These are phyloP conservation scores for Chaetomiaceae sp. DNA, from an alignment of 2,329 filamentous ascomycete species.

Conservation along the genomic window DNA sequence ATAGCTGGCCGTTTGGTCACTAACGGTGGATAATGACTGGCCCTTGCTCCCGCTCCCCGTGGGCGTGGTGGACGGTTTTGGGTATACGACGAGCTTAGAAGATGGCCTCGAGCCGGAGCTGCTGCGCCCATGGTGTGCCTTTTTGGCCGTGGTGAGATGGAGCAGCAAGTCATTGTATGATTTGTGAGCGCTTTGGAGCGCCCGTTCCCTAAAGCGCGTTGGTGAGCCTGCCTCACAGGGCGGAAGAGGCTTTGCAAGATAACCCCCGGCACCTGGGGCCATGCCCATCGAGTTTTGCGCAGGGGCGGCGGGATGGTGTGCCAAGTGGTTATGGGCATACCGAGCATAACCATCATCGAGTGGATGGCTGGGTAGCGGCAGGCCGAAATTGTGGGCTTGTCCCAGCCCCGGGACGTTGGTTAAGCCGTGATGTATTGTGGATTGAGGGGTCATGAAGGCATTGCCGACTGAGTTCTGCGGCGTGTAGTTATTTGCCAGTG, in stretches of 20 bases:
- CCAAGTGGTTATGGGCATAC: conserved; percentile 22
- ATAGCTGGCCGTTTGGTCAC: conserved; percentile 15
- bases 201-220: conserved; percentile 59
- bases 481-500: conserved; percentile 33
- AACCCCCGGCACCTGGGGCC: conserved; percentile 16
- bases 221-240: conserved; percentile 28
- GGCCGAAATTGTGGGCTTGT: conserved; percentile 25
- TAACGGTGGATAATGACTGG: conserved; percentile 6
- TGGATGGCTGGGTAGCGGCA: conserved; percentile 26
- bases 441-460: conserved; percentile 30
- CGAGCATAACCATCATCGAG: conserved; percentile 28
- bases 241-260: not conserved
- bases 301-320: conserved; percentile 25
- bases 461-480: conserved; percentile 33
- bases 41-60: conserved; percentile 13
- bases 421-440: conserved; percentile 25
- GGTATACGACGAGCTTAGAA: conserved; percentile 50
- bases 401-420: conserved; percentile 24
- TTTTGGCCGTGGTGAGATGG: conserved; percentile 58
- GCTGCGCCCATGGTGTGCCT: conserved; percentile 37
- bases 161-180: conserved; percentile 67
- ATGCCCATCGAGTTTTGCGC: conserved; percentile 27
- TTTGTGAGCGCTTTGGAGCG: conserved; percentile 64
- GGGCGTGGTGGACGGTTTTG: conserved; percentile 43
- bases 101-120: conserved; percentile 35